These are phyloP conservation scores for Thermomucor indicae-seudaticae DNA, from an alignment of 371 early-diverging fungal species.

Conservation along the genomic window DNA sequence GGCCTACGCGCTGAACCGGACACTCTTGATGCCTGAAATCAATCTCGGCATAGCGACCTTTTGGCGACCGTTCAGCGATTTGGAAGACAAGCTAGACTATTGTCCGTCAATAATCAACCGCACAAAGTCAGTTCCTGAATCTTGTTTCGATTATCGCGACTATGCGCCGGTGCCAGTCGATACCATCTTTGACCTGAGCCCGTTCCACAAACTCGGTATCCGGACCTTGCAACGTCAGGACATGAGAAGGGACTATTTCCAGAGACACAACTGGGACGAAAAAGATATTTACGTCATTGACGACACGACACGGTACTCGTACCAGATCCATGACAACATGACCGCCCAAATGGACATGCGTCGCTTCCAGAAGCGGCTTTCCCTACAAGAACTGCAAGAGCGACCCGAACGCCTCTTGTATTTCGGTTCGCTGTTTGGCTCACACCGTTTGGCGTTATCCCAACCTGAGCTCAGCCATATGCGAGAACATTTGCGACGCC, in stretches of 20 bases:
- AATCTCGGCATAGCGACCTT: slow-evolving; percentile 33
- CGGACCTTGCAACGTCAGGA: slow-evolving; percentile 16
- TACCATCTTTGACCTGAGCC: slow-evolving; percentile 28
- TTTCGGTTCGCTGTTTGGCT: slow-evolving; percentile 31
- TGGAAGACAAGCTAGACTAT: slow-evolving; percentile 8
- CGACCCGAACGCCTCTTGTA: slow-evolving; percentile 24
- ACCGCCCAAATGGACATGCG: background rate
- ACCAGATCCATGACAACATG: slow-evolving; percentile 25
- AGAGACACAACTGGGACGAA: slow-evolving; percentile 3
- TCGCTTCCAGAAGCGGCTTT: slow-evolving; percentile 8
- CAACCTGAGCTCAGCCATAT: slow-evolving; percentile 3
- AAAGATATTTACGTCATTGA: slow-evolving; percentile 10
- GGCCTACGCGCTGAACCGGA: slow-evolving; percentile 54
- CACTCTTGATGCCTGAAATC: slow-evolving; percentile 45
- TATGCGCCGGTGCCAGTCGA: slow-evolving; percentile 37
- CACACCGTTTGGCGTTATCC: slow-evolving; percentile 12
- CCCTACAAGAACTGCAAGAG: slow-evolving; percentile 11
- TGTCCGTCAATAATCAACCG: slow-evolving; percentile 9
- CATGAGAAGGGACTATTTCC: slow-evolving; percentile 17
- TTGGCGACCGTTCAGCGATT: slow-evolving; percentile 21
- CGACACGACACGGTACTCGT: slow-evolving; percentile 21
- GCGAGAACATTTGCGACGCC: slow-evolving; percentile 7
- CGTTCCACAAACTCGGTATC: slow-evolving; percentile 11
- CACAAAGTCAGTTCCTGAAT: background rate
- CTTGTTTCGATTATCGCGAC: slow-evolving; percentile 33